A percentile compares a stretch with the other conserved stretches of the same genome.
These are phyloP conservation scores for Penicillium pulvis DNA, from an alignment of 495 filamentous ascomycete species.

Conservation along the genomic window DNA sequence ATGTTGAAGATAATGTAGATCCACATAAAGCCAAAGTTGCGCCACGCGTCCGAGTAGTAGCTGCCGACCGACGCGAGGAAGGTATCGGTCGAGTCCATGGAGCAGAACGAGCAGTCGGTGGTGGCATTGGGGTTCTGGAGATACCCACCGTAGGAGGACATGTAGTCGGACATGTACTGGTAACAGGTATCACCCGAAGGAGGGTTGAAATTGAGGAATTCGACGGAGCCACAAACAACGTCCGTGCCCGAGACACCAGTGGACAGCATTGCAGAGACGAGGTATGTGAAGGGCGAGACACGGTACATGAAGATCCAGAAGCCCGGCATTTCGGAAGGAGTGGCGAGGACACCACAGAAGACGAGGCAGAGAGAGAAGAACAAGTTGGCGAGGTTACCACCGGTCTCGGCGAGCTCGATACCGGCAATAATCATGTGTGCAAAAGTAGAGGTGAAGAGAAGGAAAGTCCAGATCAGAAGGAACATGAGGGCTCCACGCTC, in stretches of 20 bases:
- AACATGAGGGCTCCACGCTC: conserved; percentile 62
- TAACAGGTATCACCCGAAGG: conserved; percentile 52
- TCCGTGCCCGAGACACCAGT: conserved; percentile 59
- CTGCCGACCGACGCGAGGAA: conserved; percentile 56
- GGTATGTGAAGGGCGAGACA: conserved; percentile 72
- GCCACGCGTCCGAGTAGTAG: conserved; percentile 64
- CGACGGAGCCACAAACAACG: conserved; percentile 59
- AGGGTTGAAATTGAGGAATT: conserved; percentile 58
- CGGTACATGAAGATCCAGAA: conserved; percentile 90
- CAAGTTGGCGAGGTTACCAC: conserved; percentile 62
- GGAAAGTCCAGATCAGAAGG: conserved; percentile 56
- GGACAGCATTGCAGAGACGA: conserved; percentile 65
- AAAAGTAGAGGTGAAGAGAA: conserved; percentile 63
- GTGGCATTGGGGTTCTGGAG: conserved; percentile 54
- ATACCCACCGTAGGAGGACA: conserved; percentile 52
- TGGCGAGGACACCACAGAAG: conserved; percentile 70
- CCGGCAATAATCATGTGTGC: conserved; percentile 66
- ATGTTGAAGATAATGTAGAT: conserved; percentile 76
- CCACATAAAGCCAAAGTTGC: conserved; percentile 69
- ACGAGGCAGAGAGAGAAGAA: conserved; percentile 63
- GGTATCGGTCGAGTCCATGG: conserved; percentile 58
- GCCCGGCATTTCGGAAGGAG: conserved; percentile 58
- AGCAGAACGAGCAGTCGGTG: conserved; percentile 63
- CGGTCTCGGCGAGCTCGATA: conserved; percentile 63
- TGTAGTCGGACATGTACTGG: conserved; percentile 58